phyloP scores from a whole-genome alignment of 345 rosid genomes.

The Linum trigynum region DNA sequence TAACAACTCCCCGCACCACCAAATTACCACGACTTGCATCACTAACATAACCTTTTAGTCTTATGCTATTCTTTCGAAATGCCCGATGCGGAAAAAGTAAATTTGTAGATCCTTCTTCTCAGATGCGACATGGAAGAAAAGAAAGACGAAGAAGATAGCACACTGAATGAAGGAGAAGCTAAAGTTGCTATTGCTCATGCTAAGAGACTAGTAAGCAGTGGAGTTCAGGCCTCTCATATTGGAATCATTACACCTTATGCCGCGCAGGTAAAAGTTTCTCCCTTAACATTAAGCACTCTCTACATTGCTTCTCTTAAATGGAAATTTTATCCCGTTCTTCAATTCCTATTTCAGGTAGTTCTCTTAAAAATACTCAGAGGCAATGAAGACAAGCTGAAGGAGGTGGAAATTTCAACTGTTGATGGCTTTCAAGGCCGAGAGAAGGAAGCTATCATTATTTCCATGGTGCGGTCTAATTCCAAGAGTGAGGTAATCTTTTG shows the following conservation, averaged over 20 bases:
- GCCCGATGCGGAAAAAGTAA: too few relatives aligned
- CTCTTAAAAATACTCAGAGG: slow-evolving; percentile 56
- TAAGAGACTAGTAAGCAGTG: slow-evolving; percentile 59
- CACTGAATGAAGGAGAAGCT: slow-evolving; percentile 91
- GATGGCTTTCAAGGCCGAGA: slow-evolving; percentile 99
- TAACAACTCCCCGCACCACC: neutral
- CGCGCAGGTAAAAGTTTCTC: slow-evolving; percentile 52
- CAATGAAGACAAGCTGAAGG: slow-evolving; percentile 65
- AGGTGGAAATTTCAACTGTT: slow-evolving; percentile 84
- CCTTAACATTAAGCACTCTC: neutral
- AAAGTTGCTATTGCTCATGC: slow-evolving; percentile 87
- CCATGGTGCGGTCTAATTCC: slow-evolving; percentile 92
- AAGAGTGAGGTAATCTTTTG: slow-evolving; percentile 55
- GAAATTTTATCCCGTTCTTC: slow-evolving; percentile 3
- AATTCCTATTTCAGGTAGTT: slow-evolving; percentile 44
- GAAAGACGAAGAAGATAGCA: slow-evolving; percentile 98
- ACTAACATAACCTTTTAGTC: too few relatives aligned
- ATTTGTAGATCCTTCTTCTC: slow-evolving; percentile 14
- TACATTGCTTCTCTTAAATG: neutral
- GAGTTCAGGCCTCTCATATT: slow-evolving; percentile 72
- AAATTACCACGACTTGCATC: too few relatives aligned
- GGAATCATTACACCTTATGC: slow-evolving; percentile 95
- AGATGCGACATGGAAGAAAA: slow-evolving; percentile 98
- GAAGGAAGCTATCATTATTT: slow-evolving; percentile 88
- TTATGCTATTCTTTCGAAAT: too few relatives aligned